Base-by-base conservation (phyloP, 2,329 filamentous ascomycete genomes). In the Aotearoamyces nothofagi region DNA sequence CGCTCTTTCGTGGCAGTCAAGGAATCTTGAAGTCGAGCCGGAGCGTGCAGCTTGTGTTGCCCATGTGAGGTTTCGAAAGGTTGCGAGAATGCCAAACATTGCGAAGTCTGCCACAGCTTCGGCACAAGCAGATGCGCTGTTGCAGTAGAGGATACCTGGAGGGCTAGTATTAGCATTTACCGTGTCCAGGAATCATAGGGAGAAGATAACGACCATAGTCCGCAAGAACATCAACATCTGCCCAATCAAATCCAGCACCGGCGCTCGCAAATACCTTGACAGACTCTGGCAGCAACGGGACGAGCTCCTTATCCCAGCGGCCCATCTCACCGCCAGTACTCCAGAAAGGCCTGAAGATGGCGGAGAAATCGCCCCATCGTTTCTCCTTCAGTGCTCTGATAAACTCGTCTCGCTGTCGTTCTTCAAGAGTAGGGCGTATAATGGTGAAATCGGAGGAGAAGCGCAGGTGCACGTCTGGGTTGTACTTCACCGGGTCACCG, bases 31-130 rank as follows among this genome's bases (percentile, higher is more conserved):
- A 26, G 34, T 27, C 25, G 34, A 26, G 6, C 37, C 36, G 2
- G 31, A 30, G 6, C 39, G 38, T 26, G 44, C 42, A 9, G 46
- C 40, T 28, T 57, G 45, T 28, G 68, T 62, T 36, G 66, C 74
- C 67, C 74, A 80, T 2, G 68, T 60, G 9, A 83, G 62, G 25
- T 69, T 61, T 29, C 78, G 71, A 55, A 81, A 83, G 9, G 68
- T 71, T 6, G 67, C 66, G 27, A 84, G 65, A 39, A 83, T 67
- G 40, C 78, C 63, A 43, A 71, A 73, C 22, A 80, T 58, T 11
- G 74, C 69, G 36, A 78, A 69, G 49, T 83, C 78, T 28, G 77
- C 76, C 2, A 82, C 77, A 4, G 76, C 69, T 43, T 83, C 78
- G 5, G 73, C 73, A 19, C 74, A 75, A 0, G 77, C 75, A 2